These are phyloP conservation scores for Boletus rubescentipes DNA, from an alignment of 768 basidiomycete genomes.

Conservation along the genomic window DNA sequence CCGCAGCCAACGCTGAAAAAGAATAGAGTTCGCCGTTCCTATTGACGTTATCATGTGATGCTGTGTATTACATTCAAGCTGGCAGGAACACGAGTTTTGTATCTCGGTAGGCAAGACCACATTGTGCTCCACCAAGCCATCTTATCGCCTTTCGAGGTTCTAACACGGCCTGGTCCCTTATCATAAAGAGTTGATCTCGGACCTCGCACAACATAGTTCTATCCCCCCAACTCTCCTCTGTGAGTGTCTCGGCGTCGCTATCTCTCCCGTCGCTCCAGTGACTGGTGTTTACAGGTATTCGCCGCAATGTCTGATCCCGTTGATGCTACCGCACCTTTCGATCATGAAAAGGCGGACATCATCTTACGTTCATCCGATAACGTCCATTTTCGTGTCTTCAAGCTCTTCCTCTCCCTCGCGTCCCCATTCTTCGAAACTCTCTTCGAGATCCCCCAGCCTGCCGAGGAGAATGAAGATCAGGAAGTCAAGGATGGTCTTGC, in stretches of 20 bases:
- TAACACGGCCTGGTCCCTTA: not conserved
- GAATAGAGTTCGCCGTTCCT: no score
- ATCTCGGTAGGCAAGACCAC: not conserved
- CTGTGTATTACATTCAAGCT: no score
- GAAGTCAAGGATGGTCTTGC: slow-evolving; percentile 14
- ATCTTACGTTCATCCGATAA: slow-evolving; percentile 27
- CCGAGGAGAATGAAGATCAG: slow-evolving; percentile 1
- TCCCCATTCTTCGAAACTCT: slow-evolving; percentile 35
- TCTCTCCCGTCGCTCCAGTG: not conserved
- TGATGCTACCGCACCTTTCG: slow-evolving; percentile 17
- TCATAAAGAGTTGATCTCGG: not conserved
- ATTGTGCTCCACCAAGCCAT: not conserved
- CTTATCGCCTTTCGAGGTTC: not conserved
- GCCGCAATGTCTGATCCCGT: not conserved
- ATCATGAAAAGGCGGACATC: slow-evolving; percentile 20
- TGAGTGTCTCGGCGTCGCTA: not conserved
- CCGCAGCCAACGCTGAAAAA: no score
- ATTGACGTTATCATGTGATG: no score
- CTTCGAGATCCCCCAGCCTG: slow-evolving; percentile 31
- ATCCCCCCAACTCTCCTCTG: not conserved
- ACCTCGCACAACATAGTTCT: not conserved
- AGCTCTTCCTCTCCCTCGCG: slow-evolving; percentile 30
- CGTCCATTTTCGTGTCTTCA: slow-evolving; percentile 32
- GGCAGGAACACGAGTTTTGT: not conserved
- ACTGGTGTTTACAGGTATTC: not conserved